Base-by-base conservation (phyloP, 2,329 filamentous ascomycete genomes). In the Stagonosporopsis rhizophila region DNA sequence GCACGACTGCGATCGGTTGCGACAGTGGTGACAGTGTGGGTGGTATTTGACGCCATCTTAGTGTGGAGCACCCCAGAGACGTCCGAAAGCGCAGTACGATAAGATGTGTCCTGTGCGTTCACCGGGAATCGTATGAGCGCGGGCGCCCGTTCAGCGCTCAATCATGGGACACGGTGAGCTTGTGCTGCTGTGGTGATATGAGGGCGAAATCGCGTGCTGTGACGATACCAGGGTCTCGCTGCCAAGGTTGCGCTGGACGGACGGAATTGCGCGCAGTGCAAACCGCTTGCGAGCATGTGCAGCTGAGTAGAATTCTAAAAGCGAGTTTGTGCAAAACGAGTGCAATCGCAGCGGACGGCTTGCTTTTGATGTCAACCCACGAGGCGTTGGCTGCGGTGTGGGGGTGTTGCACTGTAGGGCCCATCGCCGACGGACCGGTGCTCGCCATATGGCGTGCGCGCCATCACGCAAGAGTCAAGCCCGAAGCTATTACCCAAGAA, bases 31-130 rank as follows among this genome's bases (percentile, higher is more conserved):
- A 62, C 27, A 58, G 62, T 61, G 49, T 62, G 62, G 11, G 64
- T 64, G 56, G 57, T 59, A 64, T 69, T 69, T 69, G 71, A 72
- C 54, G 58, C 59, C 62, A 66, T 67, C 52, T 49, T 62, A 52
- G 62, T 41, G 45, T 39, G 46, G 38, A 52, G 51, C 38, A 51
- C 44, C 41, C 32, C 54, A 53, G 53, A 47, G 44, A 44, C n/a
- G 52, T 28, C 20, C 23, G 34, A 32, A 32, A 22, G 40, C 40
- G 34, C 42, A 32, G 35, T 44, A 39, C 46, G 40, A 49, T 38
- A 22, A 41, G 23, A 38, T 20, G 25, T 28, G 47, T 40, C 51
- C 49, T 56, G 53, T 50, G 60, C 60, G 57, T 41, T 44, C 41
- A 22, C 46, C 38, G 52, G 56, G 44, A 47, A 20, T 30, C 23